phyloP scores from a whole-genome alignment of 2,329 filamentous ascomycete genomes.

The Purpureocillium takamizusanense region DNA sequence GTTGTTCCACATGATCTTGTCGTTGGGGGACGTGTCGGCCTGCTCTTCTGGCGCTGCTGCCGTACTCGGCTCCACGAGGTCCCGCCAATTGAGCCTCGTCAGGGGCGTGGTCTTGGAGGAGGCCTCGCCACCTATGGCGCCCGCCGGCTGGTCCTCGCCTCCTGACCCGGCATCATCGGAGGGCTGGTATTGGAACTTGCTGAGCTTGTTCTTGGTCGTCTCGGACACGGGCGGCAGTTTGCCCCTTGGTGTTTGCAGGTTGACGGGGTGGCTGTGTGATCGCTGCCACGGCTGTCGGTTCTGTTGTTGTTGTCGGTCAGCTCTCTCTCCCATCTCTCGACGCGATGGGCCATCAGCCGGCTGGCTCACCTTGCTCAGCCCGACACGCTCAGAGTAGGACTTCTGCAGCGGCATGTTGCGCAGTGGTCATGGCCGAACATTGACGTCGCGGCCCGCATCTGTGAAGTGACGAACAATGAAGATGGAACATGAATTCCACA shows the following conservation, averaged over 20 bases:
- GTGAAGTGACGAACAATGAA: not conserved
- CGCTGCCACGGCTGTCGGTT: slow-evolving; percentile 42
- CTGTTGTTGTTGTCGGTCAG: slow-evolving; percentile 12
- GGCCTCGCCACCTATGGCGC: slow-evolving; percentile 12
- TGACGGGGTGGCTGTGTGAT: slow-evolving; percentile 40
- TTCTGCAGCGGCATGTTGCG: slow-evolving; percentile 29
- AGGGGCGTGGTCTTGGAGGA: slow-evolving; percentile 40
- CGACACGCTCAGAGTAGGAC: slow-evolving; percentile 28
- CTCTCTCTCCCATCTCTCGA: too few relatives aligned
- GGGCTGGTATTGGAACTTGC: slow-evolving; percentile 39
- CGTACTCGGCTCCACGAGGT: slow-evolving; percentile 43
- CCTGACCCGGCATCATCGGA: slow-evolving; percentile 9
- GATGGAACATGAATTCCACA: not conserved
- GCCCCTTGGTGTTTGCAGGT: slow-evolving; percentile 22
- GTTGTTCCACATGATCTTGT: slow-evolving; percentile 53
- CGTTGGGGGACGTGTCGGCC: slow-evolving; percentile 45
- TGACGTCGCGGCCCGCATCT: slow-evolving; percentile 7
- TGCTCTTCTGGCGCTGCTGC: slow-evolving; percentile 34
- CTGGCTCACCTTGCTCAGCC: slow-evolving; percentile 20
- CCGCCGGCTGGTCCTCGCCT: slow-evolving; percentile 5
- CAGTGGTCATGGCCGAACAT: slow-evolving; percentile 9
- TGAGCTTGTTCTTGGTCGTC: slow-evolving; percentile 51
- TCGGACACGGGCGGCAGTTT: slow-evolving; percentile 43
- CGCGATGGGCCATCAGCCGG: slow-evolving; percentile 5
- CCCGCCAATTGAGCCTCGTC: slow-evolving; percentile 46